phyloP scores from a whole-genome alignment of 371 early-diverging fungal genomes.

The Mucor racemosus region DNA sequence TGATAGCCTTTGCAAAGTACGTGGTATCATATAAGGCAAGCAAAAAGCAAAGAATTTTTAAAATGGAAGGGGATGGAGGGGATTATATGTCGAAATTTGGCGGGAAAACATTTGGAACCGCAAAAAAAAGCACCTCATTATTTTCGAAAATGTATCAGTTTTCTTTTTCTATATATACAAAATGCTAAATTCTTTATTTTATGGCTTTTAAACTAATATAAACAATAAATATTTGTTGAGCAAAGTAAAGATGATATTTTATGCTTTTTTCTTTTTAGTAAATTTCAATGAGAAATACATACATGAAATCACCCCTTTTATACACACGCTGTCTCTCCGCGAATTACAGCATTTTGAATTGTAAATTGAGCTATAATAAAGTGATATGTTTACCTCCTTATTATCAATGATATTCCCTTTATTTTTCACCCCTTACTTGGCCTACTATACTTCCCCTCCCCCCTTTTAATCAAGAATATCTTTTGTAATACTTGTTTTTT shows the following conservation, averaged over 20 bases:
- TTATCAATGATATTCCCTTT: slow-evolving; percentile 9
- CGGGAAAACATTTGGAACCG: not conserved
- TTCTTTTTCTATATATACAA: not conserved
- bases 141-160: not conserved
- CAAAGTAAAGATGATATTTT: not conserved
- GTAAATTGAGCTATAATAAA: slow-evolving; percentile 16
- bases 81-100: not conserved
- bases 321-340: not conserved
- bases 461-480: not conserved
- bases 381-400: not conserved
- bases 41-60: not conserved
- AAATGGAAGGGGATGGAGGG: too few relatives aligned
- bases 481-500: not conserved
- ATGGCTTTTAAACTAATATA: too few relatives aligned
- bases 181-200: not conserved
- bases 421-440: slow-evolving; percentile 7
- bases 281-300: too few relatives aligned
- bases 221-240: not conserved
- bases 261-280: too few relatives aligned
- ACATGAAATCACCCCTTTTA: not conserved
- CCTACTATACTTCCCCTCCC: not conserved
- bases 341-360: slow-evolving; percentile 7
- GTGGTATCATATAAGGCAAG: not conserved
- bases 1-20: not conserved
- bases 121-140: not conserved